Conservation (phyloP, 2,329 filamentous ascomycete genomes). For the Nothophaeocryptopus gaeumannii region DNA sequence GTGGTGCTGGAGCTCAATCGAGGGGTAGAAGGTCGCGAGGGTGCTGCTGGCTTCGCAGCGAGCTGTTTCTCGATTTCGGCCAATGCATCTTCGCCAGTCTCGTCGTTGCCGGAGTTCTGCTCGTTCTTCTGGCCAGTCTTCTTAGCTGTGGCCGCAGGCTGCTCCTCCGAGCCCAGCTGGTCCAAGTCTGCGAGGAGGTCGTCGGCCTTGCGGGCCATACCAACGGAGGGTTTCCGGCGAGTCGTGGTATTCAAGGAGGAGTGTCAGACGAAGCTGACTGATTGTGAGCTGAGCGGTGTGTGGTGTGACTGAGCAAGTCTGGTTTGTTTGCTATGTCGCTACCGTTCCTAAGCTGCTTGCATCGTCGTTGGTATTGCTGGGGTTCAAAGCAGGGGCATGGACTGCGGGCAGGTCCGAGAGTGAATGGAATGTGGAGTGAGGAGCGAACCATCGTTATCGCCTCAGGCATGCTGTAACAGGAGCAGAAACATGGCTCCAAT, state of each 20-base stretch:
- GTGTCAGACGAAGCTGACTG: slow-evolving; percentile 2
- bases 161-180: slow-evolving; percentile 25
- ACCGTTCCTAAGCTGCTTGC: too few relatives aligned
- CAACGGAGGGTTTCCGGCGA: slow-evolving; percentile 37
- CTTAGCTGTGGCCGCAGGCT: slow-evolving; percentile 31
- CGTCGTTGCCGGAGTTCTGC: slow-evolving; percentile 39
- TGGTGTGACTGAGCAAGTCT: too few relatives aligned
- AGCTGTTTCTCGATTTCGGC: slow-evolving; percentile 83
- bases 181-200: slow-evolving; percentile 28
- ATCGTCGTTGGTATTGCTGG: too few relatives aligned
- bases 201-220: slow-evolving; percentile 38
- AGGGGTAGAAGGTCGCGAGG: slow-evolving; percentile 77
- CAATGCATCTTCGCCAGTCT: slow-evolving; percentile 64
- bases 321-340: too few relatives aligned
- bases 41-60: slow-evolving; percentile 63
- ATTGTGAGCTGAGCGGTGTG: too few relatives aligned
- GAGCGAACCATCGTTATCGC: too few relatives aligned
- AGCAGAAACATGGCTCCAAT: too few relatives aligned
- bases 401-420: too few relatives aligned
- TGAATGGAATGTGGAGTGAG: too few relatives aligned
- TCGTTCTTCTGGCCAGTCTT: slow-evolving; percentile 36
- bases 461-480: too few relatives aligned
- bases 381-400: too few relatives aligned
- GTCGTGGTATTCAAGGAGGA: slow-evolving; percentile 11
- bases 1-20: slow-evolving; percentile 54